Base-by-base conservation (phyloP, 1,284 basidiomycete species). In the Austroboletus olivaceoglutinosus region DNA sequence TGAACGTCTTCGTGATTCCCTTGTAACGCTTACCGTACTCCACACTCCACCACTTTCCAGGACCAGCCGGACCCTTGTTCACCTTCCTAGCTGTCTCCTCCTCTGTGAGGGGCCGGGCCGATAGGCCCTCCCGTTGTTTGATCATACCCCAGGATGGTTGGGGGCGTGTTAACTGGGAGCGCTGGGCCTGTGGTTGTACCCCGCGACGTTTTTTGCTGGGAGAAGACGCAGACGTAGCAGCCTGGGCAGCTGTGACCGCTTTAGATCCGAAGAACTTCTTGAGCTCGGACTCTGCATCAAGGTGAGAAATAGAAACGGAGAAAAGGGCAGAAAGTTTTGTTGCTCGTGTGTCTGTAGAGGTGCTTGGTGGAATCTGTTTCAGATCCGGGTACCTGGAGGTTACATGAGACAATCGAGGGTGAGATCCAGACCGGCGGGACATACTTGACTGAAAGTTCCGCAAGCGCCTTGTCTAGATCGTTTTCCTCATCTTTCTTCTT, bases 181-280 rank as follows among this genome's bases (percentile, higher is more conserved):
- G 73, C 41, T 79, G 73, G 12, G 64, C 54, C 21, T 64, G 62
- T 34, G 59, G 63, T 39, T 57, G 61, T 29, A 53, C 52, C 11
- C 61, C 60, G 22, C 64, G 44, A 59, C 70, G 47, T 52, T 66
- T 53, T 66, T 68, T 61, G 63, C 63, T 38, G 2, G 66, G 58
- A 2, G 71, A 63, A 5, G 72, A 34, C 8, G 69, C 50, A 1
- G 68, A 54, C 2, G 58, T 60, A 2, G 69, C 48, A 2, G 74
- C 63, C 52, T 79, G 79, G 13, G 76, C 76, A 1, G 81, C 77
- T 53, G 82, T 74, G 15, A 96, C 81, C 47, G 96, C 92, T 65
- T 87, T 90, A 8, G 90, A 81, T 2, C 94, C 94, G 62, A 98
- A 98, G 77, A 97, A 95, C 55, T 84, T 87, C 50, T 89, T 85